phyloP scores from a whole-genome alignment of 805 yeast species.

The Candida sithepensis region DNA sequence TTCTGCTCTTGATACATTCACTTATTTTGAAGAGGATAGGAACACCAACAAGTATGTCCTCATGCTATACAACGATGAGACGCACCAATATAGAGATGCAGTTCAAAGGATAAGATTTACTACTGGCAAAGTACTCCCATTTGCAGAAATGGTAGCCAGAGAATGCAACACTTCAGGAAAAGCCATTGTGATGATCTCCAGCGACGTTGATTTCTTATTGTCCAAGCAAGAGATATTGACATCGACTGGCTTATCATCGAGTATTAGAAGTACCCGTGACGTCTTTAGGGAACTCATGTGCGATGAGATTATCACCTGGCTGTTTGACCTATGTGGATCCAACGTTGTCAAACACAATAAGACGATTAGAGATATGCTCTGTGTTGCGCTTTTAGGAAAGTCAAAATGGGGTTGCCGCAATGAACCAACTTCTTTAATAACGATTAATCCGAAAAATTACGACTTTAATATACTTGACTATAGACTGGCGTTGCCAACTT shows the following conservation, averaged over 20 bases:
- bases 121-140: constrained; percentile 59
- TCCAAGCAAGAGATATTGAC: constrained; percentile 54
- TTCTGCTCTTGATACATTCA: constrained; percentile 29
- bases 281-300: constrained; percentile 78
- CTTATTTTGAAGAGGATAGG: constrained; percentile 43
- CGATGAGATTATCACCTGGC: constrained; percentile 66
- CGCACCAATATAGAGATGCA: constrained; percentile 72
- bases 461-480: constrained; percentile 30
- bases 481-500: constrained; percentile 26
- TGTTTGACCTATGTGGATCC: constrained; percentile 53
- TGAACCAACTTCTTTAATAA: constrained; percentile 12
- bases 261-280: constrained; percentile 66
- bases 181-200: constrained; percentile 61
- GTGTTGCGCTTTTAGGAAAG: constrained; percentile 53
- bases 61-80: constrained; percentile 73
- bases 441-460: constrained; percentile 24
- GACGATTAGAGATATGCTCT: constrained; percentile 45
- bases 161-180: constrained; percentile 63
- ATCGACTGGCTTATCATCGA: constrained; percentile 61
- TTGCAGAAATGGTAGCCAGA: constrained; percentile 69
- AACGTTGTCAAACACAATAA: constrained; percentile 48
- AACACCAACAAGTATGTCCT: constrained; percentile 51
- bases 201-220: constrained; percentile 44
- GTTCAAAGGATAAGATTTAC: constrained; percentile 59
- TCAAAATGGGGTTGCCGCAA: constrained; percentile 53